Base-by-base conservation (phyloP, 129 eudicot genomes). In the Heracleum sosnowskyi region DNA sequence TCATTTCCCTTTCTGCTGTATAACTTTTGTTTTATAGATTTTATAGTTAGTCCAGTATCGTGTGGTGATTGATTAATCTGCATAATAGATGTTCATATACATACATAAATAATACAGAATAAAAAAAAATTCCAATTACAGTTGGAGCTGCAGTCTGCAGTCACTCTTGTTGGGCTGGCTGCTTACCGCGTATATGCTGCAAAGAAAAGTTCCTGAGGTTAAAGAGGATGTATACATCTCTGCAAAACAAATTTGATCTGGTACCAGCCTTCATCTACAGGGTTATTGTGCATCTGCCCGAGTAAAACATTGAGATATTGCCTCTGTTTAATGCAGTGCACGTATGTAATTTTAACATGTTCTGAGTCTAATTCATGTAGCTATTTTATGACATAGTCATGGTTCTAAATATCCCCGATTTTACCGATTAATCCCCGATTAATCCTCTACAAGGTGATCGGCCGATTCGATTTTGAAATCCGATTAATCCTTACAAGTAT, bases 111-210 rank as follows among this genome's bases (percentile, higher is more conserved):
- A 53, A 11, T 44, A 11, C 47, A 4, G 47, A n/a, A n/a, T n/a
- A n/a, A n/a, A n/a, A n/a, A n/a, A n/a, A 24, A 77, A 35, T 46
- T 60, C 8, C 40, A 28, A 28, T 81, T 74, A 44, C 89, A 89
- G 96, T 93, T 82, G 97, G 95, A 78, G 91, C 97, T 41, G 98
- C 97, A 31, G 98, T 93, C 97, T 41, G 98, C 97, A 31, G 98
- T 93, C 26, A 90, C 91, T 47, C 75, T 93, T 69, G 92, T 86
- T 47, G 96, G 98, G 57, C 81, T 93, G 79, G 98, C 96, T 70
- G 98, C 93, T 37, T 93, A 93, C 79, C 96, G 98, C 28, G 94
- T 89, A 63, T 93, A 93, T 84, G 93, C 98, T 63, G 92, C 98
- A 53, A 87, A 94, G 87, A 89, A 77, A 84, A 93, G 80, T 28